Conservation (phyloP, 805 yeast genomes). For the Metschnikowia picachoensis region DNA sequence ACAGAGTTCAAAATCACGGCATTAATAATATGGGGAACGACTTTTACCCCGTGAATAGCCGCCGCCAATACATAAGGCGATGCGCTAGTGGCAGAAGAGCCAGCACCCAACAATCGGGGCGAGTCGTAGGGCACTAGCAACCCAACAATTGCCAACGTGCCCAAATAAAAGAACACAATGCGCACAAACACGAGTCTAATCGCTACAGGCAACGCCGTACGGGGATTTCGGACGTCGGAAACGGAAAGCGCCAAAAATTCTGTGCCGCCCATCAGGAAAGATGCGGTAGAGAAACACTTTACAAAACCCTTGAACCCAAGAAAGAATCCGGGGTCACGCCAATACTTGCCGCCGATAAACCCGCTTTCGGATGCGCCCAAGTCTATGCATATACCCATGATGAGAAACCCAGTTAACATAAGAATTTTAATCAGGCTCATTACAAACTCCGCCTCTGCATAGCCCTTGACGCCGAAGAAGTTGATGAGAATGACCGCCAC, state of each 20-base stretch:
- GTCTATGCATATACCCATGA: conserved; percentile 39
- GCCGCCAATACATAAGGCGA: conserved; percentile 32
- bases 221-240: conserved; percentile 37
- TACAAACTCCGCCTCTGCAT: conserved; percentile 42
- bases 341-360: conserved; percentile 39
- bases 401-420: conserved; percentile 39
- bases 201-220: conserved; percentile 39
- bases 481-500: conserved; percentile 42
- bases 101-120: conserved; percentile 32
- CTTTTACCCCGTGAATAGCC: conserved; percentile 25
- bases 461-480: conserved; percentile 45
- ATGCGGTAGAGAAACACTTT: conserved; percentile 38
- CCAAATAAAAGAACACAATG: conserved; percentile 36
- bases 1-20: conserved; percentile 31
- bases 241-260: conserved; percentile 39
- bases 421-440: conserved; percentile 35
- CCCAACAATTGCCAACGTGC: conserved; percentile 37
- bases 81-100: conserved; percentile 27
- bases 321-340: conserved; percentile 38
- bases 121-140: conserved; percentile 36
- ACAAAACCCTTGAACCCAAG: conserved; percentile 39
- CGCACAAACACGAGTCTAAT: conserved; percentile 40
- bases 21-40: conserved; percentile 30
- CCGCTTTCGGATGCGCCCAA: conserved; percentile 30
- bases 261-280: conserved; percentile 38